These are phyloP conservation scores for Mallotus nudiflorus DNA, from an alignment of 345 rosid genomes.

Conservation along the genomic window DNA sequence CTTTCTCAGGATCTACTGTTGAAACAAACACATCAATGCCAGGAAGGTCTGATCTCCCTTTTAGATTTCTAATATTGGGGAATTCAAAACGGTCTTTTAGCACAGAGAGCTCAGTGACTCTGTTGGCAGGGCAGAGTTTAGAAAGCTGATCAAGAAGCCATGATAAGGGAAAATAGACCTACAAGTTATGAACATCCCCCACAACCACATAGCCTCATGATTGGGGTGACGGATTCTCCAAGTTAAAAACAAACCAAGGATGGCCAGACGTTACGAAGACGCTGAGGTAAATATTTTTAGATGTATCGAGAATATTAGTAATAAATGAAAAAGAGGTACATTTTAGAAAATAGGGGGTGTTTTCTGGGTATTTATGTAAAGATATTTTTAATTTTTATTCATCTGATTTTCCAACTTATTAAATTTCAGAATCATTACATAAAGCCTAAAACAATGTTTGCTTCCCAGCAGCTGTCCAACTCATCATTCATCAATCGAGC, in stretches of 20 bases:
- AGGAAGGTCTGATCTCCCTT: slow-evolving; percentile 76
- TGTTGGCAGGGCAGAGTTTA: slow-evolving; percentile 76
- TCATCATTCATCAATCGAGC: too few species aligned
- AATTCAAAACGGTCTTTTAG: slow-evolving; percentile 66
- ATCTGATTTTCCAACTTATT: too few species aligned
- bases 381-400: too few species aligned
- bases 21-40: slow-evolving; percentile 78
- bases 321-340: too few species aligned
- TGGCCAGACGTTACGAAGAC: slow-evolving; percentile 60
- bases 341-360: too few species aligned
- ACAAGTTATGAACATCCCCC: slow-evolving; percentile 72
- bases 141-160: slow-evolving; percentile 81
- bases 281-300: too few species aligned
- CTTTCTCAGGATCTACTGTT: slow-evolving; percentile 82
- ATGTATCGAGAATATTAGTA: too few species aligned
- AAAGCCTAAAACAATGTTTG: too few species aligned
- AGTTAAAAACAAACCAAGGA: slow-evolving; percentile 62
- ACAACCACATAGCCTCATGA: slow-evolving; percentile 70
- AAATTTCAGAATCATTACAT: too few species aligned
- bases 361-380: too few species aligned
- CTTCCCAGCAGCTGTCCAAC: too few species aligned
- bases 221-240: slow-evolving; percentile 78
- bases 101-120: slow-evolving; percentile 64
- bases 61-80: slow-evolving; percentile 70
- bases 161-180: slow-evolving; percentile 75